Base-by-base conservation (phyloP, 2,329 filamentous ascomycete genomes). In the Plenodomus lindquistii region DNA sequence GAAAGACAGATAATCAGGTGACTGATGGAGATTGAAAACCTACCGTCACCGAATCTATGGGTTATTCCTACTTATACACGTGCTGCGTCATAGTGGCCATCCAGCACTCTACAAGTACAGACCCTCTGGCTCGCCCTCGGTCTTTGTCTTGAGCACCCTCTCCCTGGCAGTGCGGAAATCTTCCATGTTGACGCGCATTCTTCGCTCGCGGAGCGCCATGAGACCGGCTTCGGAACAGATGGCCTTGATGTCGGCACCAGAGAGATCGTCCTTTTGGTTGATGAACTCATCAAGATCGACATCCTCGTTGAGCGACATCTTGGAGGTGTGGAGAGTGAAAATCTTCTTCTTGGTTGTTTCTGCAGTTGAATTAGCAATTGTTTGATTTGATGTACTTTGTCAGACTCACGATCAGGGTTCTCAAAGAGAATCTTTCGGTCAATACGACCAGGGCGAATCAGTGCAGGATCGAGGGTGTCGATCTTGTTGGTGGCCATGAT, bases 401-500 rank as follows among this genome's bases (percentile, higher is more conserved):
- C 1, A 21, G 35, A 75, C 81, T 75, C 74, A 85, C 82, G 84
- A 62, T 88, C 85, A 19, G 85, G 85, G 65, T 86, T 87, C 75
- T 88, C 85, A 57, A 88, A 88, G 57, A 88, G 77, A 71, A 99
- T 99, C 84, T 99, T 99, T 65, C 94, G 87, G 75, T 99, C 94
- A 73, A 99, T 99, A 82, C 94, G 92, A 57, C 94, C 94, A 37
- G 94, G 94, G 60, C 94, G 88, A 70, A 99, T 99, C 62, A 99
- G 81, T 16, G 94, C 94, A 46, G 94, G 94, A 69, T 99, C 95
- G 21, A 99, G 82, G 3, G 91, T 96, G 62, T 99, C 95, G 62
- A 99, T 99, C 84, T 99, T 99, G 85, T 99, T 99, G 60, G 94
- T 99, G 11, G 94, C 95, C 92, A 99, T 97, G 74, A 99, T 93